Conservation (phyloP, 345 rosid genomes). For the Aurinia saxatilis region DNA sequence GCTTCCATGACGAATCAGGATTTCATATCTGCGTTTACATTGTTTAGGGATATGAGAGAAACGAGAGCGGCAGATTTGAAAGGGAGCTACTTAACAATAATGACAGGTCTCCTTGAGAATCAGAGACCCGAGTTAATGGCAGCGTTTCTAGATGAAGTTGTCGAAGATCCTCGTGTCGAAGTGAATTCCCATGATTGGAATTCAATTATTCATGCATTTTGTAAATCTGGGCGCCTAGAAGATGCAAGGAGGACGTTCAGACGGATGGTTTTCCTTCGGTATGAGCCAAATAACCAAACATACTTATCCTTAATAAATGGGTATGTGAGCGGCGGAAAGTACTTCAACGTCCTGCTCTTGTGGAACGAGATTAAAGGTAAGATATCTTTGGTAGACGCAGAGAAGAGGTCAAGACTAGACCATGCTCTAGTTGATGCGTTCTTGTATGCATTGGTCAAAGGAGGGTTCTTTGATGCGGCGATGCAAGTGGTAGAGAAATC, state of each 20-base stretch:
- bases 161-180: conserved; percentile 82
- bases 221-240: conserved; percentile 79
- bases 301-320: conserved; percentile 83
- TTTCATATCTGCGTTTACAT: conserved; percentile 78
- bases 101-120: conserved; percentile 82
- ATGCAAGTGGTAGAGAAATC: conserved; percentile 95
- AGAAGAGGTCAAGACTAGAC: conserved; percentile 50
- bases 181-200: conserved; percentile 97
- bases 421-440: conserved; percentile 79
- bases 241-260: conserved; percentile 87
- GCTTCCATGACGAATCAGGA: conserved; percentile 92
- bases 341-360: conserved; percentile 59
- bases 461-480: conserved; percentile 91
- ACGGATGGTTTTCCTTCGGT: conserved; percentile 75
- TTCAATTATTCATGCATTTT: conserved; percentile 89
- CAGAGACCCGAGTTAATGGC: conserved; percentile 85
- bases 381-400: conserved; percentile 42
- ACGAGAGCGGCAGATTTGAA: conserved; percentile 50
- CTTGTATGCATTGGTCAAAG: conserved; percentile 82
- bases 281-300: conserved; percentile 80
- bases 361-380: conserved; percentile 86
- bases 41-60: conserved; percentile 91
- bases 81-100: conserved; percentile 76
- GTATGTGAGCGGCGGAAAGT: conserved; percentile 66
- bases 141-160: conserved; percentile 82